phyloP scores from a whole-genome alignment of 768 basidiomycete species.

The Suillus hirtellus region DNA sequence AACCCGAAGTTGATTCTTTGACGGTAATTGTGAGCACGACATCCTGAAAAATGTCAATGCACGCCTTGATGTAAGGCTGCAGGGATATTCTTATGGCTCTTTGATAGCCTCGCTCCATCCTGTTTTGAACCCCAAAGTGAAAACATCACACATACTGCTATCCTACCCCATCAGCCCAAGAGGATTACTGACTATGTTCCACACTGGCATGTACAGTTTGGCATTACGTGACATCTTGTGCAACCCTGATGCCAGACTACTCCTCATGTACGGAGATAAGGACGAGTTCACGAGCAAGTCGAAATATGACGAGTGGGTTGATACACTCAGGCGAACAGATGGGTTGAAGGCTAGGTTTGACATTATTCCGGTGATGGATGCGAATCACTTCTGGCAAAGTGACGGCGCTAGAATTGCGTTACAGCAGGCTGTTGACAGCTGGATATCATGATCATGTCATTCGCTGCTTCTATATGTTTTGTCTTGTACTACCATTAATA shows the following conservation, averaged over 20 bases:
- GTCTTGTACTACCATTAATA: background rate
- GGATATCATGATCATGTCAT: constrained; percentile 16
- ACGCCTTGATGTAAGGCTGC: constrained; percentile 3
- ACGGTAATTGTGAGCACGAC: constrained; percentile 57
- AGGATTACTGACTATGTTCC: constrained; percentile 69
- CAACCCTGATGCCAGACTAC: constrained; percentile 48
- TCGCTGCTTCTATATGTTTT: background rate
- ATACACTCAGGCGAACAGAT: constrained; percentile 34
- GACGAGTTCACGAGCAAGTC: constrained; percentile 69
- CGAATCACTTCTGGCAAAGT: constrained; percentile 69
- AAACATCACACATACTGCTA: constrained; percentile 65
- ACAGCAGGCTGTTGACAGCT: constrained; percentile 22
- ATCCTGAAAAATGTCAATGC: constrained; percentile 8
- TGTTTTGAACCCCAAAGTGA: constrained; percentile 46
- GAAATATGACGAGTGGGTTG: constrained; percentile 58
- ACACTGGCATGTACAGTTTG: constrained; percentile 50
- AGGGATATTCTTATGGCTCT: constrained; percentile 86
- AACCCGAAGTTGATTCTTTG: constrained; percentile 48
- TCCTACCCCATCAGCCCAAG: constrained; percentile 78
- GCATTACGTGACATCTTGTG: constrained; percentile 52
- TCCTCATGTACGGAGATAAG: constrained; percentile 64
- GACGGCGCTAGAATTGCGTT: constrained; percentile 23
- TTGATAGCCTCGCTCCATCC: constrained; percentile 71
- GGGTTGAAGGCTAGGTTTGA: constrained; percentile 29
- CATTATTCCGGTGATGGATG: constrained; percentile 43